Evolutionary conservation across 768 basidiomycete species (phyloP).

Genomic region (Tulasnella sp.): DNA sequence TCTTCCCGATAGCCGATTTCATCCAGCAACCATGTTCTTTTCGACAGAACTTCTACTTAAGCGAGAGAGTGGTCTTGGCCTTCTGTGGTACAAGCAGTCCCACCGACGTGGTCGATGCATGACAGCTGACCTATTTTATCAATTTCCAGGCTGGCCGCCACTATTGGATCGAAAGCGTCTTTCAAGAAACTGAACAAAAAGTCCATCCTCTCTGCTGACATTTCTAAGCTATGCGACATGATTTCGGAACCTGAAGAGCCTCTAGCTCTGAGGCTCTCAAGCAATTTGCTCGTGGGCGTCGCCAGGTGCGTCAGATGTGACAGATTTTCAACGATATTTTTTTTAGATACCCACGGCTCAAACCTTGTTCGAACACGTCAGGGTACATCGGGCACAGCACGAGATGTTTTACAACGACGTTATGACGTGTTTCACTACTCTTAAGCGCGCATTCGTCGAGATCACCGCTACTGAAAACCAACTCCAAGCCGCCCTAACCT

Average conservation of each 20-base stretch:
- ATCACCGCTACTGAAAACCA: constrained; percentile 35
- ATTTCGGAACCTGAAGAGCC: constrained; percentile 81
- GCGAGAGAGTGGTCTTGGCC: constrained; percentile 80
- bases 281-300: constrained; percentile 83
- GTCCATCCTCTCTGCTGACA: constrained; percentile 79
- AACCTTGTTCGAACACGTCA: neutral
- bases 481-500: constrained; percentile 41
- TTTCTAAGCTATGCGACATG: constrained; percentile 67
- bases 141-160: constrained; percentile 74
- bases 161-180: constrained; percentile 77
- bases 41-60: constrained; percentile 69
- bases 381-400: constrained; percentile 43
- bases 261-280: constrained; percentile 75
- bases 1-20: neutral
- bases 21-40: constrained; percentile 61
- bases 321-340: neutral
- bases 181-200: constrained; percentile 77
- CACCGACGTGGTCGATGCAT: neutral
- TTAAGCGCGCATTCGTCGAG: constrained; percentile 74
- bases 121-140: neutral
- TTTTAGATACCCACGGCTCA: neutral
- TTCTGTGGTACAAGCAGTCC: constrained; percentile 56
- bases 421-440: constrained; percentile 60
- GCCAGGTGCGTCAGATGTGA: constrained; percentile 51
- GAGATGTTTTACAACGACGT: constrained; percentile 78